These are phyloP conservation scores for Botryotinia calthae DNA, from an alignment of 2,329 filamentous ascomycete species.

Conservation along the genomic window DNA sequence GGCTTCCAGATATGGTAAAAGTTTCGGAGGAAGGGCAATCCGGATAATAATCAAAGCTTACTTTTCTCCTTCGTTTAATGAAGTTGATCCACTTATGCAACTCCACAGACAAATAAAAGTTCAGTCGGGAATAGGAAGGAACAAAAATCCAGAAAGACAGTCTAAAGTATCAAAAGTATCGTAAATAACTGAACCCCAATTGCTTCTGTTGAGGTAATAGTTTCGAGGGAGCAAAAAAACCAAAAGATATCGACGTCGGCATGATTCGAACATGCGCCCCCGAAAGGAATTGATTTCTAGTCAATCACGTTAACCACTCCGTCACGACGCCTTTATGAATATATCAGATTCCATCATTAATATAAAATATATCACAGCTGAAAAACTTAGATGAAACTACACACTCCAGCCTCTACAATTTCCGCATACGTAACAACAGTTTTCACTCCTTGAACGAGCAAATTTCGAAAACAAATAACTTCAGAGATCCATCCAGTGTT, in stretches of 20 bases:
- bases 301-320: conserved; percentile 14
- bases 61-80: background rate
- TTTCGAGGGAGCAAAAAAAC: background rate
- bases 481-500: background rate
- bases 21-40: background rate
- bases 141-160: background rate
- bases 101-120: background rate
- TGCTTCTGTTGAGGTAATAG: fast-evolving
- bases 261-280: conserved; percentile 18
- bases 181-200: too few relatives aligned
- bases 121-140: background rate
- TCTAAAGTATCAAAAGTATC: background rate
- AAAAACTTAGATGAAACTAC: background rate
- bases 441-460: background rate
- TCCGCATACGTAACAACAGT: background rate
- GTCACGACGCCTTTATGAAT: conserved; percentile 17
- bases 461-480: background rate
- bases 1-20: background rate
- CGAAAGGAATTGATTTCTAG: conserved; percentile 15
- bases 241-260: conserved; percentile 1
- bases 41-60: background rate
- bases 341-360: too few relatives aligned
- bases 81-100: background rate
- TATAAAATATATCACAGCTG: too few relatives aligned
- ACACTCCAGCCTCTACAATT: background rate